phyloP scores from a whole-genome alignment of 371 early-diverging fungal genomes.

The Apophysomyces trapeziformis region DNA sequence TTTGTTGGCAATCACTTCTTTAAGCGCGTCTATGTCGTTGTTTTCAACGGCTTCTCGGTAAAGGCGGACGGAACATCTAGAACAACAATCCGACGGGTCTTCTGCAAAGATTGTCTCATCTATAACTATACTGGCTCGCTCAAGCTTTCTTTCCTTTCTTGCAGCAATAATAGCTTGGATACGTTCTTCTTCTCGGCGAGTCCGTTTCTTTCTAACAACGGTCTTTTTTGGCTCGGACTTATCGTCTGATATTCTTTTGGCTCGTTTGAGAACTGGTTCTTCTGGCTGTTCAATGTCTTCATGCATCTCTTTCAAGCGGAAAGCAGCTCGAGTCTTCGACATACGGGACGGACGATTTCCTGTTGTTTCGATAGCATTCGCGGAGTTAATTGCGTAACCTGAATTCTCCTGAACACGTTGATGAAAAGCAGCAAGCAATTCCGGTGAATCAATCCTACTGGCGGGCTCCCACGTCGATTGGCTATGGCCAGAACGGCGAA shows the following conservation, averaged over 20 bases:
- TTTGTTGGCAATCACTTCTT: constrained; percentile 18
- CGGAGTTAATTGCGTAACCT: constrained; percentile 21
- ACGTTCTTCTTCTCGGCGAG: constrained; percentile 18
- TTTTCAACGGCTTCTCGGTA: constrained; percentile 33
- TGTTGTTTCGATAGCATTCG: background rate
- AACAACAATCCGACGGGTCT: constrained; percentile 37
- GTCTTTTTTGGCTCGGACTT: too few species aligned
- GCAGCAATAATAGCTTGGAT: constrained; percentile 18
- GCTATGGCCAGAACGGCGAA: background rate
- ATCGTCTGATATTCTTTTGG: constrained; percentile 4
- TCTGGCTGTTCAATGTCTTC: constrained; percentile 15
- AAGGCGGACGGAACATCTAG: constrained; percentile 26
- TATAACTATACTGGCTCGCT: constrained; percentile 17
- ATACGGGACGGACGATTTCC: constrained; percentile 19
- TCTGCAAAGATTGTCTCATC: constrained; percentile 3
- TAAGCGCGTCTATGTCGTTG: constrained; percentile 24
- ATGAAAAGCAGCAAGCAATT: constrained; percentile 20
- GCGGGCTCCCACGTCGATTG: constrained; percentile 8
- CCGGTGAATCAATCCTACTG: constrained; percentile 11
- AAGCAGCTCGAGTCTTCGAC: constrained; percentile 39
- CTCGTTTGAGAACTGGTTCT: background rate
- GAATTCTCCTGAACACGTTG: constrained; percentile 20
- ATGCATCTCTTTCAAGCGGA: constrained; percentile 24
- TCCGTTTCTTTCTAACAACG: constrained; percentile 15
- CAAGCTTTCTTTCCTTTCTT: constrained; percentile 20